These are phyloP conservation scores for Begonia masoniana DNA, from an alignment of 306 rosid genomes.

Conservation along the genomic window DNA sequence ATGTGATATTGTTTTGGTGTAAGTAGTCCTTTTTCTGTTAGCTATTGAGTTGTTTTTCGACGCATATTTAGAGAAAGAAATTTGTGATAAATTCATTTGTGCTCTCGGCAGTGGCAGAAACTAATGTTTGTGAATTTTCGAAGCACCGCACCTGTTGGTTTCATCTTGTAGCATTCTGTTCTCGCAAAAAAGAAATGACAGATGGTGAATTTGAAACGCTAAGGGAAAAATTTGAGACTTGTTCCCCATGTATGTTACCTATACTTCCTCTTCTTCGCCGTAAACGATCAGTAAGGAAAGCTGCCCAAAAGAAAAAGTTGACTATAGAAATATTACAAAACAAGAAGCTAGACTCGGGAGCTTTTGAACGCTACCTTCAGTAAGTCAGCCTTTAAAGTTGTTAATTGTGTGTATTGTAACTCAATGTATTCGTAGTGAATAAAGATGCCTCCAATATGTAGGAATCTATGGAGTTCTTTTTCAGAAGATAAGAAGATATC, in stretches of 20 bases:
- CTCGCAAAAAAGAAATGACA: conserved; percentile 4
- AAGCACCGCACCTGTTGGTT: conserved; percentile 19
- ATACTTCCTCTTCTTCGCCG: conserved; percentile 13
- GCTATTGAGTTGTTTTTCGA: conserved; percentile 6
- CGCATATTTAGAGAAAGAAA: no score
- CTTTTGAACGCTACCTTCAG: conserved; percentile 38
- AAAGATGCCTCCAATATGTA: conserved; percentile 16
- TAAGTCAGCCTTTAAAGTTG: conserved; percentile 17
- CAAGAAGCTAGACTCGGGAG: conserved; percentile 31
- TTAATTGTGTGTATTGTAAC: neutral
- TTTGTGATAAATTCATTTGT: no score
- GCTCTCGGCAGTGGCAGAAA: no score
- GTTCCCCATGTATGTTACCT: conserved; percentile 8
- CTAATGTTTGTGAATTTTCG: conserved; percentile 5
- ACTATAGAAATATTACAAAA: neutral
- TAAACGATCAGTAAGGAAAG: conserved; percentile 21
- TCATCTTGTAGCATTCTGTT: conserved; percentile 7
- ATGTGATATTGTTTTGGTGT: no score
- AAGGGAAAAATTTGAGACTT: neutral
- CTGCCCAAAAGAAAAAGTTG: conserved; percentile 1
- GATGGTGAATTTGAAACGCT: conserved; percentile 10
- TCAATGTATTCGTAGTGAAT: conserved; percentile 11
- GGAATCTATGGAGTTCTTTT: conserved; percentile 53
- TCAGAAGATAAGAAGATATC: conserved; percentile 40
- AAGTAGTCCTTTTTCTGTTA: no score